These are phyloP conservation scores for Pneumocystis oryctolagi DNA, from an alignment of 1,139 yeast species.

Conservation along the genomic window DNA sequence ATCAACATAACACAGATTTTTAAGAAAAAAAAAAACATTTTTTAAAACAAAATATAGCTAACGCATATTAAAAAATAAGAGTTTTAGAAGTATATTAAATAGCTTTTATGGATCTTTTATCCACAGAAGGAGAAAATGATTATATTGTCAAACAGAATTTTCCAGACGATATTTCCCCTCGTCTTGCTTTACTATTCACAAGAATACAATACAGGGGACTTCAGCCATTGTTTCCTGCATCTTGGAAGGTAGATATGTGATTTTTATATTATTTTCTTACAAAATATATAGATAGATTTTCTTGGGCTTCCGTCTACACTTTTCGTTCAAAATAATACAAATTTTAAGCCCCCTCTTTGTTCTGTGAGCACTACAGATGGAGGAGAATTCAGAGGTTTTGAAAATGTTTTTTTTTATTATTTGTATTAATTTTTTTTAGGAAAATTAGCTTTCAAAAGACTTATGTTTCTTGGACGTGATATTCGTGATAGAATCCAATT, in stretches of 20 bases:
- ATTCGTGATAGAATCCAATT: slow-evolving; percentile 1
- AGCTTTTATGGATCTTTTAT: slow-evolving; percentile 6
- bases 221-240: slow-evolving; percentile 8
- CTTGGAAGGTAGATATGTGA: background rate
- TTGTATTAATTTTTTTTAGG: slow-evolving; percentile 2
- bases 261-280: background rate
- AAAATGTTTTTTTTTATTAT: background rate
- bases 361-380: background rate
- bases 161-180: slow-evolving; percentile 5
- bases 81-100: background rate
- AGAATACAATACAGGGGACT: slow-evolving; percentile 5
- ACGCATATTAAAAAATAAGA: background rate
- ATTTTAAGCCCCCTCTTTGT: background rate
- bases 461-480: slow-evolving; percentile 5
- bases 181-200: slow-evolving; percentile 1
- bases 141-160: background rate
- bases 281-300: slow-evolving; percentile 4
- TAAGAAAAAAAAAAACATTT: background rate
- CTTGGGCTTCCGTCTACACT: slow-evolving; percentile 3
- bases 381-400: background rate
- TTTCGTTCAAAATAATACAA: slow-evolving; percentile 1
- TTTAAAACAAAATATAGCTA: background rate
- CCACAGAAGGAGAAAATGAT: background rate
- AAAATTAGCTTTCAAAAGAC: slow-evolving; percentile 7
- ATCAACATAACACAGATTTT: background rate